Conservation (phyloP, 2,329 filamentous ascomycete genomes). For the Cytospora piceicola region DNA sequence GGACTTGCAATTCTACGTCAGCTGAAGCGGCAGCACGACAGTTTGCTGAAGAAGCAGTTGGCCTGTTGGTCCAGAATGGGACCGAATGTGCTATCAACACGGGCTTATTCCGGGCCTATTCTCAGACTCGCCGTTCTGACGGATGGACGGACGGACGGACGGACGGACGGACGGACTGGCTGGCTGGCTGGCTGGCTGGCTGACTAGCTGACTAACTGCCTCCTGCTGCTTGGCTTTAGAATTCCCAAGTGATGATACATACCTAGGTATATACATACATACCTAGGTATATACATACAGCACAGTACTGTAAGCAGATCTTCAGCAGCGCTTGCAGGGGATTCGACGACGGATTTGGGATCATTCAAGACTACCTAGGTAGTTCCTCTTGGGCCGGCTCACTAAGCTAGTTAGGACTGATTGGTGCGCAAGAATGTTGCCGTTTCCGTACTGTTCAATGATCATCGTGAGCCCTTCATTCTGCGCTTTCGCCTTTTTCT, state of each 20-base stretch:
- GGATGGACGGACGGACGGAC: no score
- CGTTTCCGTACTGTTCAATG: neutral
- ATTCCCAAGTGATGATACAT: no score
- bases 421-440: neutral
- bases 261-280: no score
- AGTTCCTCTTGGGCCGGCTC: neutral
- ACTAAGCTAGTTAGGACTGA: neutral
- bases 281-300: no score
- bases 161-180: no score
- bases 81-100: neutral
- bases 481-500: neutral
- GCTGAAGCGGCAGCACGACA: neutral
- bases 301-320: neutral
- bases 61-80: no score
- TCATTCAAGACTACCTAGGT: no score
- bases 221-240: no score
- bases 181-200: neutral
- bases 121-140: neutral
- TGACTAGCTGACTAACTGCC: neutral
- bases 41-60: neutral
- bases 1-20: neutral
- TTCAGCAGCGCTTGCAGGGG: neutral
- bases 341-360: slow-evolving; percentile 1
- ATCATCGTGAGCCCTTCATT: neutral
- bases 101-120: slow-evolving; percentile 14